Conservation (phyloP, 768 basidiomycete genomes). For the Suillus lakei region DNA sequence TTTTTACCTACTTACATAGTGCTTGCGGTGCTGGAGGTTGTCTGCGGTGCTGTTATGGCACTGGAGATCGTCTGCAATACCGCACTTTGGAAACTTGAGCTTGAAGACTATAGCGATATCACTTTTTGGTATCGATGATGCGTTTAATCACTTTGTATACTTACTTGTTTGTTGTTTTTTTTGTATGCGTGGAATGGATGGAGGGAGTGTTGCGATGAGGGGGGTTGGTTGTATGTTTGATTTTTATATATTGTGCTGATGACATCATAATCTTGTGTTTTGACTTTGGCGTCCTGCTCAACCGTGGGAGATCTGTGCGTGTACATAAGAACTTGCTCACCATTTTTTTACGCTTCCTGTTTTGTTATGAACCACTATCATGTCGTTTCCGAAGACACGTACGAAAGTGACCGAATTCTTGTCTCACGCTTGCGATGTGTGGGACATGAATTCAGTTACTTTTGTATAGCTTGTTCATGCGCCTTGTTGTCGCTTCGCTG, state of each 20-base stretch:
- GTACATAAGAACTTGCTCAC: background rate
- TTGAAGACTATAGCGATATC: background rate
- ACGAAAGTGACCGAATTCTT: background rate
- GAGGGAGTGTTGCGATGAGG: background rate
- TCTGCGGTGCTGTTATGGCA: background rate
- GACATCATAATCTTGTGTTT: background rate
- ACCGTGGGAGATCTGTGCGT: background rate
- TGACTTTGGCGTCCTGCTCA: background rate
- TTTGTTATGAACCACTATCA: background rate
- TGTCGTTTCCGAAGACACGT: background rate
- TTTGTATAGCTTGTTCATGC: too few species aligned
- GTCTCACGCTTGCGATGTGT: too few species aligned
- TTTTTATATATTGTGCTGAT: background rate
- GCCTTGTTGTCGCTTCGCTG: background rate
- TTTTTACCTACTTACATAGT: conserved; percentile 1
- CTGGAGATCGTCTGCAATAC: background rate
- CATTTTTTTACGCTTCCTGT: background rate
- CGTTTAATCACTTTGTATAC: background rate
- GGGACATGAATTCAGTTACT: background rate
- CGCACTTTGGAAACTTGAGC: too few species aligned
- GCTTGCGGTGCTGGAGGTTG: background rate
- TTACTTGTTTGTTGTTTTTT: background rate
- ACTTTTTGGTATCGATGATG: background rate
- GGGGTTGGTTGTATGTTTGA: background rate
- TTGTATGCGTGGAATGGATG: background rate